phyloP scores from a whole-genome alignment of 1,284 basidiomycete genomes.

The Heterobasidion annosum region DNA sequence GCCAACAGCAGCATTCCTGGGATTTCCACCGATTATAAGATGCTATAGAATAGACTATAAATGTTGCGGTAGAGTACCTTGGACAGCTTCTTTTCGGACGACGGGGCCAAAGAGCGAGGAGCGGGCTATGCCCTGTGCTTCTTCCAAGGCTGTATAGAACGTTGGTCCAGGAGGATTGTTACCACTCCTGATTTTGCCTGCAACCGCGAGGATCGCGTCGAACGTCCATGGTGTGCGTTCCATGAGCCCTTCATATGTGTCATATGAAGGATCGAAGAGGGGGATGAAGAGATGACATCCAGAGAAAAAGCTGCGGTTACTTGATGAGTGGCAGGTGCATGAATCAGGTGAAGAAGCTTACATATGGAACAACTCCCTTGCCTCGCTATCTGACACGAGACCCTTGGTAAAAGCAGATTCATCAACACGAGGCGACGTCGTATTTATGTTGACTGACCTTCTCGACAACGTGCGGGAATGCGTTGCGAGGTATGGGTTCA shows the following conservation, averaged over 20 bases:
- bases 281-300: conserved; percentile 95
- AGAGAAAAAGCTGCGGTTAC: conserved; percentile 72
- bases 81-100: conserved; percentile 89
- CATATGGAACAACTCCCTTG: conserved; percentile 78
- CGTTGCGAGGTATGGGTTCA: conserved; percentile 80
- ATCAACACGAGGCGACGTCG: conserved; percentile 1
- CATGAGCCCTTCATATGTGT: conserved; percentile 84
- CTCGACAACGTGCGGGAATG: conserved; percentile 77
- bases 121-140: conserved; percentile 89
- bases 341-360: conserved; percentile 22
- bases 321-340: conserved; percentile 16
- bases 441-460: conserved; percentile 39
- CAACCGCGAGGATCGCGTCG: conserved; percentile 84
- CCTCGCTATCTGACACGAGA: conserved; percentile 67
- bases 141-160: conserved; percentile 86
- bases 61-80: conserved; percentile 38
- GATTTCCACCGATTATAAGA: not conserved
- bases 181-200: conserved; percentile 84
- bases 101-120: conserved; percentile 89
- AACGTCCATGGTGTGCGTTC: conserved; percentile 92
- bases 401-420: conserved; percentile 35
- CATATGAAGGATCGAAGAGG: conserved; percentile 83
- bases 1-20: conserved; percentile 81
- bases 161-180: conserved; percentile 77
- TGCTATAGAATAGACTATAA: not conserved